Conservation (phyloP, 495 filamentous ascomycete species). For the Cercophora samala region DNA sequence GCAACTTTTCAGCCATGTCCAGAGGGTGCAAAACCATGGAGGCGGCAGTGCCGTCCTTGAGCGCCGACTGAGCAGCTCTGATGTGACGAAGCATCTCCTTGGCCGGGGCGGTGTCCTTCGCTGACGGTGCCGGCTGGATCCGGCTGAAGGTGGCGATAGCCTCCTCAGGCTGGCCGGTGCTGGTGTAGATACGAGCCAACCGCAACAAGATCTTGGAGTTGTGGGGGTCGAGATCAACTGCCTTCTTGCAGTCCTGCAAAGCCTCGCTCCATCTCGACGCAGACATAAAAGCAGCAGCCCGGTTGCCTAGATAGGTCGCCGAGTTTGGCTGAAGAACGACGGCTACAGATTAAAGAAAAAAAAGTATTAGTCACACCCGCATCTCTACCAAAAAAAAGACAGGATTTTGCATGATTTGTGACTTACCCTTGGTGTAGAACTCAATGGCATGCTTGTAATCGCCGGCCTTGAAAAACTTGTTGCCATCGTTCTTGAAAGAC, state of each 20-base stretch:
- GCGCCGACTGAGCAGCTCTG: conserved; percentile 70
- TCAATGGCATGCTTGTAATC: conserved; percentile 82
- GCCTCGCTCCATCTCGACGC: conserved; percentile 72
- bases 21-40: conserved; percentile 92
- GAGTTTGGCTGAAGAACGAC: conserved; percentile 75
- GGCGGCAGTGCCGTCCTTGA: conserved; percentile 67
- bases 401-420: not conserved
- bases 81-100: conserved; percentile 81
- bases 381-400: not conserved
- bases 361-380: conserved; percentile 20
- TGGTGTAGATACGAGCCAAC: conserved; percentile 82
- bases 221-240: conserved; percentile 73
- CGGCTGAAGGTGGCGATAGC: conserved; percentile 73
- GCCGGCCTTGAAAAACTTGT: conserved; percentile 92
- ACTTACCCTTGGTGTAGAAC: conserved; percentile 87
- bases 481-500: conserved; percentile 84
- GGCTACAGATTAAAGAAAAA: conserved; percentile 49
- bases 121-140: conserved; percentile 71
- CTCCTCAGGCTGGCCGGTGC: conserved; percentile 77
- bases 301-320: conserved; percentile 89
- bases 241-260: conserved; percentile 76
- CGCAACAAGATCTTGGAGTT: conserved; percentile 86
- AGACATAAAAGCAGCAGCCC: conserved; percentile 89
- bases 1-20: conserved; percentile 76
- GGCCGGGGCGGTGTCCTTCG: conserved; percentile 76